Evolutionary conservation across 371 early-diverging fungal species (phyloP), one percentile per base, ranked within the genome.

Genomic region (Mucor mucedo): DNA sequence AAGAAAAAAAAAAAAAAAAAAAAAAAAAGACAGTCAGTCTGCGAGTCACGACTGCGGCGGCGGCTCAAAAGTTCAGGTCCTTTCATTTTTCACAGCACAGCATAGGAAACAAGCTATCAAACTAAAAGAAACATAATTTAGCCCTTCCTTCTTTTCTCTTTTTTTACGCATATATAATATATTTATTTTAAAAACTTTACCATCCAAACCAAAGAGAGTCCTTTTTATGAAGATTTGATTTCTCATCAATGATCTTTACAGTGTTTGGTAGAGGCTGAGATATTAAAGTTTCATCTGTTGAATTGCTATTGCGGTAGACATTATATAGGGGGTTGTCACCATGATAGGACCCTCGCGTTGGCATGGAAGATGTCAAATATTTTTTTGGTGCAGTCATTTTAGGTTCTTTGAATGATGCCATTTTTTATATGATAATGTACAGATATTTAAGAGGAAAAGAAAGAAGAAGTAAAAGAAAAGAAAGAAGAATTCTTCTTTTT

Each of bases 11-110:
- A 48, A 27, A 48, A 27, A 48, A 48, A 28, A 21, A 28, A 28
- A 48, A 28, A 21, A 28, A 28, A 48, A 48, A 48, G 29, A 10
- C 48, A 48, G 48, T 48, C 48, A 21, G 27, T 21, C 5, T 28
- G 11, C 48, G 11, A 48, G 48, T 48, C 48, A 48, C 48, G 21
- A 21, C 27, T 27, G 27, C 48, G 16, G 48, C 48, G 6, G 21
- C 21, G 21, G 21, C 21, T 21, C 21, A 21, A 21, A 21, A 21
- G 29, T 48, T 27, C 48, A 35, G 8, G 35, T 27, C 21, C 28
- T 50, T 39, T 59, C 59, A 21, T 59, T 50, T 44, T 59, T 59
- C 10, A 59, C 59, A 27, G 50, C 49, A 50, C 49, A 59, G 14
- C 59, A 59, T 38, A 59, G 32, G 2, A 59, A 49, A 50, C 59